Evolutionary conservation across 1,139 yeast genomes (phyloP), one percentile per base, ranked within the genome.

Genomic region (Schizosaccharomyces versatilis): DNA sequence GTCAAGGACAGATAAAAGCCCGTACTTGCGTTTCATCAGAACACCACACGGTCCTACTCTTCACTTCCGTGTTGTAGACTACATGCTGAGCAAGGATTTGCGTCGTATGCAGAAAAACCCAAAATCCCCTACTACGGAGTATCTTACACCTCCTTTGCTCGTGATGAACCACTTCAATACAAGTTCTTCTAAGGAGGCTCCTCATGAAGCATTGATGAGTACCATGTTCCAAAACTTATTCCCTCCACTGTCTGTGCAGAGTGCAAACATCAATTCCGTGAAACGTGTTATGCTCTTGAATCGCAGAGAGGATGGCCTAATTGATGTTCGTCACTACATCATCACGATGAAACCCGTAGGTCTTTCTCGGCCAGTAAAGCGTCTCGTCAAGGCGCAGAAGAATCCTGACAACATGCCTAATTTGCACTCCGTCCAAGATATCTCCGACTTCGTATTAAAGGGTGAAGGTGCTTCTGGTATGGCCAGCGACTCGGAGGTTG

Each of bases 11-110:
- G 75, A 74, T 51, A 72, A 81, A 1, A 97, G 96, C 7, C 80
- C 79, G 58, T 80, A 93, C 9, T 71, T 93, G 61, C 76, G 97
- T 64, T 69, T 93, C 54, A 88, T 93, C 1, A 77, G 85, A 63
- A 77, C 90, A 71, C 96, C 98, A 40, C 74, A 88, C 59, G 99
- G 99, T 6, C 99, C 99, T 36, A 86, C 95, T 12, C 71, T 88
- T 55, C 84, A 88, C 59, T 93, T 90, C 70, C 76, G 76, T 59
- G 80, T 93, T 53, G 71, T 77, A 60, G 77, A 76, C 60, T 93
- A 86, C 67, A 81, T 95, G 6, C 73, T 93, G 57, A 77, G 82
- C 63, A 83, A 83, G 66, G 99, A 93, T 67, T 80, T 93, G n/a
- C 71, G 77, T 54, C 74, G 71, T 59, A 75, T 79, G 63, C 75